phyloP scores from a whole-genome alignment of 2,329 filamentous ascomycete genomes.

The Aspergillus udagawae region DNA sequence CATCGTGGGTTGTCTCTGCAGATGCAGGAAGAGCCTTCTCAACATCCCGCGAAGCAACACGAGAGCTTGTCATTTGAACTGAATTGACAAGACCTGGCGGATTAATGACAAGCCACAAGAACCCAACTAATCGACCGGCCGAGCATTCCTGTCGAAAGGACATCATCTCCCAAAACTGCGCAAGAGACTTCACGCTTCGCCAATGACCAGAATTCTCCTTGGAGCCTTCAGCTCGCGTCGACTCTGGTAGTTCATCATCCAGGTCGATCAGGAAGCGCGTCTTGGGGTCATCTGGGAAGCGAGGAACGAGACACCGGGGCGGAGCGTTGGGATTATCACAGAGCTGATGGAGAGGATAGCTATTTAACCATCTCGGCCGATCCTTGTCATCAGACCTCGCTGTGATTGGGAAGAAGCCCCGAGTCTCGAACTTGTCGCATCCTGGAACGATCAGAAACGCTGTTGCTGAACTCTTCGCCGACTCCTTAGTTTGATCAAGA shows the following conservation, averaged over 20 bases:
- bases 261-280: conserved; percentile 82
- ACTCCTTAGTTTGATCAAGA: conserved; percentile 26
- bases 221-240: conserved; percentile 22
- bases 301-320: conserved; percentile 78
- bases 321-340: conserved; percentile 66
- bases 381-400: conserved; percentile 36
- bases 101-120: conserved; percentile 84
- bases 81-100: conserved; percentile 50
- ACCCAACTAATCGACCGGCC: conserved; percentile 85
- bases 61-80: conserved; percentile 28
- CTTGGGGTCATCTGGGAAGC: conserved; percentile 94
- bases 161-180: conserved; percentile 99
- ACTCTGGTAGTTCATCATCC: conserved; percentile 68
- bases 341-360: conserved; percentile 70
- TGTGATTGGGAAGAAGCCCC: conserved; percentile 67
- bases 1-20: not conserved
- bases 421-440: conserved; percentile 74
- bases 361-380: conserved; percentile 49
- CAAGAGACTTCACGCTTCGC: conserved; percentile 76
- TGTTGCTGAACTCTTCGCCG: conserved; percentile 47
- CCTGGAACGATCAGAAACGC: conserved; percentile 87
- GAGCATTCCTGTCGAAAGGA: conserved; percentile 94
- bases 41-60: conserved; percentile 7
- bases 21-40: not conserved
- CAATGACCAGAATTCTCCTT: conserved; percentile 62